These are phyloP conservation scores for Botryotinia globosa DNA, from an alignment of 2,329 filamentous ascomycete genomes.

Conservation along the genomic window DNA sequence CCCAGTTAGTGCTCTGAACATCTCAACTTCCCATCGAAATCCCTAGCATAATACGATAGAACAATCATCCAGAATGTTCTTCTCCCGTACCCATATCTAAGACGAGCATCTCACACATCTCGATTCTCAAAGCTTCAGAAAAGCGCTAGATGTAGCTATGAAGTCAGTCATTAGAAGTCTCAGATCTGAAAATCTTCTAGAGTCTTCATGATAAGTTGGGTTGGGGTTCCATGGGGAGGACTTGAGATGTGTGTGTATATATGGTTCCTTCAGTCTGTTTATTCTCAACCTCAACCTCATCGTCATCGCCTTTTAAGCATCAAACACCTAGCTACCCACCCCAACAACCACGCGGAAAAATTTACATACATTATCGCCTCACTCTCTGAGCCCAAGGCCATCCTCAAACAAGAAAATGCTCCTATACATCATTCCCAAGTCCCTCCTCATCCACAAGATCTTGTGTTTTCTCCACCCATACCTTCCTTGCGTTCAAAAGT, in stretches of 20 bases:
- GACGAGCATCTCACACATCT: neutral
- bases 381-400: neutral
- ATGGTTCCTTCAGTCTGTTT: neutral
- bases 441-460: neutral
- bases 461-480: rapidly evolving
- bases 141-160: neutral
- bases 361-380: neutral
- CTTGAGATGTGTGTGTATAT: neutral
- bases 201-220: rapidly evolving
- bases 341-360: neutral
- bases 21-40: rapidly evolving
- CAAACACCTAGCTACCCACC: rapidly evolving
- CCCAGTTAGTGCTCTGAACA: neutral
- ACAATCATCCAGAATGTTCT: neutral
- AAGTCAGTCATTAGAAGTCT: neutral
- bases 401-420: neutral
- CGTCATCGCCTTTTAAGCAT: neutral
- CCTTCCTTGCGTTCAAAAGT: neutral
- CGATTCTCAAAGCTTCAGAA: neutral
- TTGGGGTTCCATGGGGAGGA: neutral
- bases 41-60: neutral
- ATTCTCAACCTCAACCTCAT: too few species aligned
- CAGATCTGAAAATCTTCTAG: neutral
- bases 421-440: neutral
- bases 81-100: neutral